Conservation (phyloP, 2,329 filamentous ascomycete genomes). For the Fusarium veterinarium region DNA sequence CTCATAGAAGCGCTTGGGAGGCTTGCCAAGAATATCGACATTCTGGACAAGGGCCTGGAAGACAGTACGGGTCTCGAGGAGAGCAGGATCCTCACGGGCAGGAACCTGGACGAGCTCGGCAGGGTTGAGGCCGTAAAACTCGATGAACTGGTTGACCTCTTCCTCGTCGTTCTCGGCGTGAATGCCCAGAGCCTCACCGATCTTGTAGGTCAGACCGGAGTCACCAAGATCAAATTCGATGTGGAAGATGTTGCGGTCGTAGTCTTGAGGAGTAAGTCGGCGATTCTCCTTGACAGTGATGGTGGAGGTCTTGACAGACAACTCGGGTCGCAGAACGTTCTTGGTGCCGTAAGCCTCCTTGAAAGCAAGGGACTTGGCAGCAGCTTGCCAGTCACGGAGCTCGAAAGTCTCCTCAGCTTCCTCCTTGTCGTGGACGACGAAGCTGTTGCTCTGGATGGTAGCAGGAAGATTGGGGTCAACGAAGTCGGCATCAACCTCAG, state of each 20-base stretch:
- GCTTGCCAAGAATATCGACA: conserved; percentile 95
- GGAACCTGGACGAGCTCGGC: conserved; percentile 92
- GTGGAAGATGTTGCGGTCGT: conserved; percentile 99
- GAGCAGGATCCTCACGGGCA: conserved; percentile 78
- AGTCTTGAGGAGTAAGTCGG: conserved; percentile 85
- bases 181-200: conserved; percentile 95
- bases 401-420: conserved; percentile 74
- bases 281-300: conserved; percentile 96
- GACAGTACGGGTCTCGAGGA: conserved; percentile 88
- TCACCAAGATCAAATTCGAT: conserved; percentile 97
- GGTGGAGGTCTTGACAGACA: conserved; percentile 85
- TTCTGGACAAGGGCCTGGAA: conserved; percentile 94
- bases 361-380: conserved; percentile 89
- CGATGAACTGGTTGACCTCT: conserved; percentile 86
- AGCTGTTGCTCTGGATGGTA: conserved; percentile 82
- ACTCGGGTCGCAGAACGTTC: conserved; percentile 81
- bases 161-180: conserved; percentile 91
- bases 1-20: conserved; percentile 98
- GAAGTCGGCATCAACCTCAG: conserved; percentile 69
- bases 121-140: conserved; percentile 85
- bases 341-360: conserved; percentile 91
- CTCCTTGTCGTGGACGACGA: conserved; percentile 80
- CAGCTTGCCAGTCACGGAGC: conserved; percentile 82
- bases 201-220: conserved; percentile 94
- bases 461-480: conserved; percentile 65